Evolutionary conservation across 192 early-diverging fungal genomes (phyloP).

Genomic region (Backusella psychrophila): DNA sequence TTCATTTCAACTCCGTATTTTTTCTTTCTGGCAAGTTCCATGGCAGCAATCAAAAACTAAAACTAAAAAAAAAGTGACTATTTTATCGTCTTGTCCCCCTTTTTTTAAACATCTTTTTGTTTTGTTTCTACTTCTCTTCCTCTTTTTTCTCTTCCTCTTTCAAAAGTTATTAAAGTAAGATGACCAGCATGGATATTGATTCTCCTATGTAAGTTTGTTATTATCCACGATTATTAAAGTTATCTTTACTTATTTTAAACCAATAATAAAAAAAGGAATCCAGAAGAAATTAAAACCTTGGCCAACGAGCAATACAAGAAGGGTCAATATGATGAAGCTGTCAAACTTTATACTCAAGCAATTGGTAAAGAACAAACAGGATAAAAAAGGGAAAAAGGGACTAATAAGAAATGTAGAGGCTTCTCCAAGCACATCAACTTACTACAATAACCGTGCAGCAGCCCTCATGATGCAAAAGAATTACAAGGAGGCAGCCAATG

Average conservation of each 20-base stretch:
- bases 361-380: slow-evolving; percentile 47
- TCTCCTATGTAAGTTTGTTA: not conserved
- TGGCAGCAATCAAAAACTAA: not conserved
- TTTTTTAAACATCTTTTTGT: slow-evolving; percentile 1
- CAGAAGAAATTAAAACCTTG: slow-evolving; percentile 66
- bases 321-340: slow-evolving; percentile 66
- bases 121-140: not conserved
- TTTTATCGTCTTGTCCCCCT: not conserved
- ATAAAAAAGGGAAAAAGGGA: not conserved
- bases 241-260: not conserved
- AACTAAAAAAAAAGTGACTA: slow-evolving; percentile 4
- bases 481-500: slow-evolving; percentile 57
- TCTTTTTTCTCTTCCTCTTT: not conserved
- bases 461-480: slow-evolving; percentile 69
- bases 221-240: not conserved
- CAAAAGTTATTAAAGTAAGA: not conserved
- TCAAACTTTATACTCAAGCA: slow-evolving; percentile 65
- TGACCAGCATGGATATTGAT: not conserved
- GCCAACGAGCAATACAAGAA: slow-evolving; percentile 71
- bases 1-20: slow-evolving; percentile 4
- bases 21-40: slow-evolving; percentile 6
- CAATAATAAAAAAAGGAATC: slow-evolving; percentile 25
- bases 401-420: slow-evolving; percentile 38
- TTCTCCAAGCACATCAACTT: slow-evolving; percentile 59
- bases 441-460: slow-evolving; percentile 78